Conservation (phyloP, 768 basidiomycete genomes). For the Baorangia bicolor region DNA sequence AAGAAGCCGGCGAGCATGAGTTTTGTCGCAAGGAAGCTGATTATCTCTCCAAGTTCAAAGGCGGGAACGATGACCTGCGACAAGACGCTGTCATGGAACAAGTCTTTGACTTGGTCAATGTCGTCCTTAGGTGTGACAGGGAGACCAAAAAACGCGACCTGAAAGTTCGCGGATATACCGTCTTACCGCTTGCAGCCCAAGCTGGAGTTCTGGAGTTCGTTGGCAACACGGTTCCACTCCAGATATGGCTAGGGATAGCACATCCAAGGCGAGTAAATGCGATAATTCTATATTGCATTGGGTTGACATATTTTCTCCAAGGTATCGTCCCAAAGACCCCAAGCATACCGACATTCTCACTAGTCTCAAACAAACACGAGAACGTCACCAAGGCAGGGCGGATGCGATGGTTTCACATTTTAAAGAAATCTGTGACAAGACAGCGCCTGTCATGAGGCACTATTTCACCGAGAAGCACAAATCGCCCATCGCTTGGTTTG, state of each 20-base stretch:
- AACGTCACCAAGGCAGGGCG: conserved; percentile 28
- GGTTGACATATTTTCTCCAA: conserved; percentile 28
- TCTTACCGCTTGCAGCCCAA: conserved; percentile 77
- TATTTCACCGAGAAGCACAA: conserved; percentile 92
- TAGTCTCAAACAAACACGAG: conserved; percentile 34
- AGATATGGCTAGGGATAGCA: conserved; percentile 57
- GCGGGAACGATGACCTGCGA: conserved; percentile 86
- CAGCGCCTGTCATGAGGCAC: conserved; percentile 89
- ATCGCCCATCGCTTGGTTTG: conserved; percentile 87
- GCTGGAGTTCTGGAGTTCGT: conserved; percentile 94
- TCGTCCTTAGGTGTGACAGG: conserved; percentile 68
- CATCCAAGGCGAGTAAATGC: conserved; percentile 53
- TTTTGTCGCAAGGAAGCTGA: background rate
- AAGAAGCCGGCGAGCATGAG: conserved; percentile 25
- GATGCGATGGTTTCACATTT: conserved; percentile 38
- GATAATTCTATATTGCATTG: background rate
- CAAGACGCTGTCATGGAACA: conserved; percentile 99
- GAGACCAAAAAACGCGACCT: conserved; percentile 75
- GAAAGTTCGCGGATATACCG: conserved; percentile 80
- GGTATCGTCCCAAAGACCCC: conserved; percentile 67
- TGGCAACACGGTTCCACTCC: conserved; percentile 65
- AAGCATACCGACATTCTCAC: conserved; percentile 31
- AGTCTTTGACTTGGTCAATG: conserved; percentile 88
- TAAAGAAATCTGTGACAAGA: conserved; percentile 40
- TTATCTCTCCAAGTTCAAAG: conserved; percentile 72